Evolutionary conservation across 2,329 filamentous ascomycete species (phyloP).

Genomic region (Penicillium janthinellum): DNA sequence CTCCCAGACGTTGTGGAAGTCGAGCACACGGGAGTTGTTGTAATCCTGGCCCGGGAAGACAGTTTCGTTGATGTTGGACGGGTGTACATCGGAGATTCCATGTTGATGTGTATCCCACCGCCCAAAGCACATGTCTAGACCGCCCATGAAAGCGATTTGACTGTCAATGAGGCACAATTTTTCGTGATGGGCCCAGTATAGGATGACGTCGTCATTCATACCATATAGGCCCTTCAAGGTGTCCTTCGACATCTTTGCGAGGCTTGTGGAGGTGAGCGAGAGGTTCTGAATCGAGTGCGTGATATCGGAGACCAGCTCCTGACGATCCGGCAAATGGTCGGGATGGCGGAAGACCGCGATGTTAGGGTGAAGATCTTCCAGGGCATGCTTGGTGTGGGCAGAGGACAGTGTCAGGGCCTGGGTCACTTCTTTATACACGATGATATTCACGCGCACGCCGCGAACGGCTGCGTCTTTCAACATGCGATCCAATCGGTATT

Average conservation of each 20-base stretch:
- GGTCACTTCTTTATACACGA: constrained; percentile 90
- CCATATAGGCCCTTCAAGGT: constrained; percentile 79
- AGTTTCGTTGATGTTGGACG: constrained; percentile 71
- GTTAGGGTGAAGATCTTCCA: constrained; percentile 78
- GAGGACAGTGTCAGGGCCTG: constrained; percentile 73
- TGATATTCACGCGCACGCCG: constrained; percentile 80
- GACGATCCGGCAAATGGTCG: constrained; percentile 76
- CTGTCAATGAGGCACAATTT: constrained; percentile 84
- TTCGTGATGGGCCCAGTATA: constrained; percentile 94
- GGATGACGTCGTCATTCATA: constrained; percentile 74
- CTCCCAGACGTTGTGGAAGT: constrained; percentile 74
- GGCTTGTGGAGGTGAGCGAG: constrained; percentile 56
- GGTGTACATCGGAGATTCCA: constrained; percentile 80
- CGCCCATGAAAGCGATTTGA: constrained; percentile 85
- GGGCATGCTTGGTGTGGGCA: constrained; percentile 74
- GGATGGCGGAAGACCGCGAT: constrained; percentile 89
- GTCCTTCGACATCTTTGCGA: constrained; percentile 69
- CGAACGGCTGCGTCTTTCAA: constrained; percentile 78
- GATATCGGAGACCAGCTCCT: constrained; percentile 64
- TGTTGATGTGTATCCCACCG: constrained; percentile 89
- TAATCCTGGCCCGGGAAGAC: constrained; percentile 90
- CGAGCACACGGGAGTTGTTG: constrained; percentile 84
- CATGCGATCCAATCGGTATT: constrained; percentile 82
- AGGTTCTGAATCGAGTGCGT: constrained; percentile 58
- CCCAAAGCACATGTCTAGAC: constrained; percentile 83